Percentiles rank a stretch among this genome's conserved stretches.
These are phyloP conservation scores for Alternaria triticimaculans DNA, from an alignment of 2,329 filamentous ascomycete genomes.

Conservation along the genomic window DNA sequence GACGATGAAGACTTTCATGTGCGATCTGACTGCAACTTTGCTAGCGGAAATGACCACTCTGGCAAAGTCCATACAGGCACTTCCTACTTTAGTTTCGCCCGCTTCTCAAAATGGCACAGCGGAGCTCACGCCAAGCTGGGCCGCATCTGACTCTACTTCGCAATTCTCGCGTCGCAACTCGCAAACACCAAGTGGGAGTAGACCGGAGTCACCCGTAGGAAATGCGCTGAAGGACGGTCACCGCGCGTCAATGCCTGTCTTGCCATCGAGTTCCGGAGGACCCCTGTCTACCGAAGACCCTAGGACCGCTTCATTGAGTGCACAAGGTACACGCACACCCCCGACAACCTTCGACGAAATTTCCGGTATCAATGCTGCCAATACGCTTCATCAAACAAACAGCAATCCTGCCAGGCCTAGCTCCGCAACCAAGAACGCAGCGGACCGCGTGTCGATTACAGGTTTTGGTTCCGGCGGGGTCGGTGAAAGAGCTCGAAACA, in stretches of 20 bases:
- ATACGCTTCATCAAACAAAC: slow-evolving; percentile 50
- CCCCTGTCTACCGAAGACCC: slow-evolving; percentile 34
- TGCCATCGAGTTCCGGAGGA: slow-evolving; percentile 50
- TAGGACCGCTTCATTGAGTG: slow-evolving; percentile 33
- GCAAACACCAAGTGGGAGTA: slow-evolving; percentile 31
- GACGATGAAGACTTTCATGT: slow-evolving; percentile 62
- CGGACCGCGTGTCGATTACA: slow-evolving; percentile 66
- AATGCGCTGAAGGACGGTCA: slow-evolving; percentile 65
- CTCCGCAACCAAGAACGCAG: slow-evolving; percentile 63
- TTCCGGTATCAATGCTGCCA: slow-evolving; percentile 43
- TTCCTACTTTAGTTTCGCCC: slow-evolving; percentile 69
- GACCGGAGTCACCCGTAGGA: slow-evolving; percentile 41
- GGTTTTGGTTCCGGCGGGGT: slow-evolving; percentile 71
- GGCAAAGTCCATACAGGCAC: slow-evolving; percentile 56
- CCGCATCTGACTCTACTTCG: slow-evolving; percentile 31
- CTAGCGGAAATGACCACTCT: slow-evolving; percentile 57
- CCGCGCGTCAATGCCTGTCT: slow-evolving; percentile 82
- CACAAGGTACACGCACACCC: slow-evolving; percentile 41
- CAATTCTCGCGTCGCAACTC: slow-evolving; percentile 42
- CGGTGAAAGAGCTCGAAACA: slow-evolving; percentile 78
- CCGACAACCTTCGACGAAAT: slow-evolving; percentile 59
- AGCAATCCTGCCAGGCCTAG: slow-evolving; percentile 32
- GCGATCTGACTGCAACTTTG: slow-evolving; percentile 53
- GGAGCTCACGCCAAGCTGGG: slow-evolving; percentile 40
- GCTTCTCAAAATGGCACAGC: slow-evolving; percentile 36